phyloP scores from a whole-genome alignment of 257 asterid genomes.

The Ajuga chamaepitys region DNA sequence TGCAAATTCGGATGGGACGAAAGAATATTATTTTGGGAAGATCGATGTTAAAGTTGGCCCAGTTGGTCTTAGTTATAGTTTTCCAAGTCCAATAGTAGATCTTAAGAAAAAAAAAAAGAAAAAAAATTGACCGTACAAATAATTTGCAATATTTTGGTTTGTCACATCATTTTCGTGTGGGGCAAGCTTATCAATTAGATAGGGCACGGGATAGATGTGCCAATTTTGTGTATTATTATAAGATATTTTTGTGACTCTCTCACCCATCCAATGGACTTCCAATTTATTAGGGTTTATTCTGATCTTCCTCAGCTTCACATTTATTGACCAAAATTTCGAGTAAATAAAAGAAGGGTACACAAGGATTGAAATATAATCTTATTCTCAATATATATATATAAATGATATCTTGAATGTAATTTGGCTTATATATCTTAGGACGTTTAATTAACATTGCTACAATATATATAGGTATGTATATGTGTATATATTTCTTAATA shows the following conservation, averaged over 20 bases:
- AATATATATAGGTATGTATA: too few relatives aligned
- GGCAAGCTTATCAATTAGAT: not conserved
- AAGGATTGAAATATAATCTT: too few relatives aligned
- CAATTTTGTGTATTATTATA: not conserved
- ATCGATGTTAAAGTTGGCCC: slow-evolving; percentile 5
- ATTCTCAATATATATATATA: too few relatives aligned
- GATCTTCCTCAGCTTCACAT: too few relatives aligned
- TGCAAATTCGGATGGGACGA: too few relatives aligned
- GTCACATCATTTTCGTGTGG: slow-evolving; percentile 4
- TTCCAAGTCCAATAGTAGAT: not conserved
- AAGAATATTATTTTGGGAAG: not conserved
- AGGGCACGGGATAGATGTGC: slow-evolving; percentile 1
- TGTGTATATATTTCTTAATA: too few relatives aligned
- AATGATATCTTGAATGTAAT: too few relatives aligned
- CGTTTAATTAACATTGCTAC: too few relatives aligned
- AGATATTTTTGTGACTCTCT: not conserved
- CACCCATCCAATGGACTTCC: not conserved
- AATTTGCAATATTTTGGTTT: not conserved
- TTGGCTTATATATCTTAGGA: too few relatives aligned
- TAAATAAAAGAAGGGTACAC: too few relatives aligned
- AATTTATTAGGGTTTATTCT: not conserved
- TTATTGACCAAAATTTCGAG: too few relatives aligned
- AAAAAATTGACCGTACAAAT: not conserved
- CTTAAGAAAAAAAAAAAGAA: not conserved
- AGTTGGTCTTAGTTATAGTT: slow-evolving; percentile 10